Percentiles rank a stretch among this genome's conserved stretches.
Conservation (phyloP, 1,284 basidiomycete genomes). For the Trichosporon faecale region DNA sequence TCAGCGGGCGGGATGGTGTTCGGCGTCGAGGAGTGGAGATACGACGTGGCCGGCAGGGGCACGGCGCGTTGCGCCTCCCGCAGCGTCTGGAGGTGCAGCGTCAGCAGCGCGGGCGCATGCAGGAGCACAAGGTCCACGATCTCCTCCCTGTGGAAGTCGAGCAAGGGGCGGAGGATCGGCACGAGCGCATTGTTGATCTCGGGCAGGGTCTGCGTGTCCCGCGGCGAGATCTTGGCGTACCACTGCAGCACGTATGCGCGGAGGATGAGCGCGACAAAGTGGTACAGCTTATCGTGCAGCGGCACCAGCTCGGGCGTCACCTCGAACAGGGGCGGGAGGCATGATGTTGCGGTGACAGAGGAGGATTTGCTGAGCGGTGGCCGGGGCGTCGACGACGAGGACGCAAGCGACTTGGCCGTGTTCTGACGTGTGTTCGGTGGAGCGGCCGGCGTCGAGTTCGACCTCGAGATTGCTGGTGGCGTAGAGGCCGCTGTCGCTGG, state of each 20-base stretch:
- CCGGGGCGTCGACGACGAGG: not conserved
- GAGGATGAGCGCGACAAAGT: constrained; percentile 23
- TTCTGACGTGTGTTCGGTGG: no score
- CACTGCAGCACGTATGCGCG: constrained; percentile 42
- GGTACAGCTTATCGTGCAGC: constrained; percentile 22
- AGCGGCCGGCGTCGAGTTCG: not conserved
- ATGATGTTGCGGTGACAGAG: not conserved
- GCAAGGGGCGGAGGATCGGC: constrained; percentile 29
- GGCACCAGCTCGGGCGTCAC: not conserved
- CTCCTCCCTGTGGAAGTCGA: constrained; percentile 11
- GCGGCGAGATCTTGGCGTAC: constrained; percentile 42
- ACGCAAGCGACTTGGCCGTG: not conserved
- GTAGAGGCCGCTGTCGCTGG: not conserved
- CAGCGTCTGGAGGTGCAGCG: constrained; percentile 31
- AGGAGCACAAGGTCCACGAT: constrained; percentile 32
- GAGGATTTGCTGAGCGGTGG: not conserved
- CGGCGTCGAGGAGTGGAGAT: not conserved
- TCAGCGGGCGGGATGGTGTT: not conserved
- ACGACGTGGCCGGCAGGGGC: not conserved
- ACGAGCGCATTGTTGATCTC: constrained; percentile 17
- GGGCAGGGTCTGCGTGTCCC: constrained; percentile 30
- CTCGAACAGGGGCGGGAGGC: constrained; percentile 16
- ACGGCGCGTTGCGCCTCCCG: constrained; percentile 10
- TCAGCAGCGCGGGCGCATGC: constrained; percentile 32
- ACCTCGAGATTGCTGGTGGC: no score